These are phyloP conservation scores for Cryptosporidium sp. DNA, from an alignment of 169 alveolate genomes.

Conservation along the genomic window DNA sequence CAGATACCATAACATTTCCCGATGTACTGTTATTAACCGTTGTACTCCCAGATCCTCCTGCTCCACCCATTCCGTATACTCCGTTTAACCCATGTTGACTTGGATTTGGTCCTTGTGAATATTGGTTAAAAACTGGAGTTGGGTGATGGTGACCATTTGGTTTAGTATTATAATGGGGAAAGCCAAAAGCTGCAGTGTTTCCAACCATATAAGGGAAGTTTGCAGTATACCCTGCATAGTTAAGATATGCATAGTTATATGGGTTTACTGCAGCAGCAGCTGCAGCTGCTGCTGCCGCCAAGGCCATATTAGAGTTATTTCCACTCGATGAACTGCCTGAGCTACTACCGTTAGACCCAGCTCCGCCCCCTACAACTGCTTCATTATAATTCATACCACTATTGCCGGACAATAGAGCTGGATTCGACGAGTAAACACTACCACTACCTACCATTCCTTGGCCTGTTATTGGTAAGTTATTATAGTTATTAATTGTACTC, in stretches of 20 bases:
- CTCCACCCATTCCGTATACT: conserved; percentile 20
- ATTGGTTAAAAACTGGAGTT: conserved; percentile 50
- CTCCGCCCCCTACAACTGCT: background rate
- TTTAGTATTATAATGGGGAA: conserved; percentile 46
- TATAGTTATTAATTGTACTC: conserved; percentile 1
- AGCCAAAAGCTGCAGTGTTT: conserved; percentile 66
- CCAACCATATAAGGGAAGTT: conserved; percentile 74
- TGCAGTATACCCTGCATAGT: conserved; percentile 63
- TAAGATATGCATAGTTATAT: conserved; percentile 70
- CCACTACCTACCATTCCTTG: conserved; percentile 12
- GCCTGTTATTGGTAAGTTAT: background rate
- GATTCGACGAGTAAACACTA: conserved; percentile 11
- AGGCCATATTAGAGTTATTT: conserved; percentile 26
- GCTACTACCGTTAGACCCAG: background rate
- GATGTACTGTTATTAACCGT: background rate
- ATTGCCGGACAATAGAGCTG: conserved; percentile 1
- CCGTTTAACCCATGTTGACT: conserved; percentile 3
- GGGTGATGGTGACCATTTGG: conserved; percentile 57
- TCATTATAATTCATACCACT: conserved; percentile 14
- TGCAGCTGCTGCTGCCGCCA: conserved; percentile 68
- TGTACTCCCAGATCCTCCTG: background rate
- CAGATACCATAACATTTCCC: background rate
- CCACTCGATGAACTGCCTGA: conserved; percentile 1
- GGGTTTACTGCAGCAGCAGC: conserved; percentile 61
- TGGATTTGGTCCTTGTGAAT: conserved; percentile 44